Base-by-base conservation (phyloP, 2,329 filamentous ascomycete genomes). In the Epichloe elymi region DNA sequence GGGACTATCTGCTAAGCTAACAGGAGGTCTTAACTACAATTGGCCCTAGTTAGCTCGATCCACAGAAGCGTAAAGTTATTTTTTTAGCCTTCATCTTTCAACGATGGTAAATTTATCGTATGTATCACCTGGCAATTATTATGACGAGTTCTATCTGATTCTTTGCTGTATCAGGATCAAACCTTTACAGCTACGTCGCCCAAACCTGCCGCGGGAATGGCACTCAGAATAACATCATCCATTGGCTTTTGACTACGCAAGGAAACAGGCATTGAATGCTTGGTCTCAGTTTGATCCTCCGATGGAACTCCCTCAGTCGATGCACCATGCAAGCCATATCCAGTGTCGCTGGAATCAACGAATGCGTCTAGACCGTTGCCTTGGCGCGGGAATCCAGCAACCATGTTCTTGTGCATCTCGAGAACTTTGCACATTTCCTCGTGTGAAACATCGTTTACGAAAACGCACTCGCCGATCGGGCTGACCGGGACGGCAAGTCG, bases 321-420 rank as follows among this genome's bases (percentile, higher is more conserved):
- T 3, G 35, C 38, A 19, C 59, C 64, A n/a, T 69, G 61, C 11
- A 71, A 54, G 0, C 67, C 67, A 53, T 76, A 76, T 0, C 83
- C 83, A 45, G 82, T 87, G 58, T 87, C 84, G 52, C 76, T 81
- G 1, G 76, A 69, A 60, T 87, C 84, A 7, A 86, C 83, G 53
- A 76, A 86, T 0, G 83, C 82, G 56, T 87, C 83, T 1, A 87
- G 54, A 26, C 84, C 83, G 42, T 74, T 79, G 20, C 84, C 84
- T 36, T 76, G 64, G 3, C 83, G 74, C 4, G 83, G 79, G 57
- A 79, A 86, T 19, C 70, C 66, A 62, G 78, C 76, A 70, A 81
- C 79, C 7, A 83, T 56, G 49, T 75, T 65, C 70, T 86, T 87
- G 69, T 87, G 83, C 61, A 70, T 69, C 45, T 70, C 68, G 14